Evolutionary conservation across 768 basidiomycete genomes (phyloP).

Genomic region (Asterophora parasitica): DNA sequence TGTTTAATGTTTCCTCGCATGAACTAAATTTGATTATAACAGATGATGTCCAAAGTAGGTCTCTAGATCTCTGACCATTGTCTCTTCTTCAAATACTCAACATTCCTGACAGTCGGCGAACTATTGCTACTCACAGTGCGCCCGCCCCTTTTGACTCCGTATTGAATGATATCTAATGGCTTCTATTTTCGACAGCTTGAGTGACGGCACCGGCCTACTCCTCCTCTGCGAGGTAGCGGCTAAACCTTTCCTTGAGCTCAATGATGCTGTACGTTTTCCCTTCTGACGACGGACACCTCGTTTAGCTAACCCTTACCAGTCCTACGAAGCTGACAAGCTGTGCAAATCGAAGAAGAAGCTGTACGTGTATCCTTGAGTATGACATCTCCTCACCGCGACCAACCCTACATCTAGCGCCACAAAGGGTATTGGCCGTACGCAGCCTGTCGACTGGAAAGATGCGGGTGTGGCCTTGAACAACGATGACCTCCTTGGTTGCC

Average conservation of each 20-base stretch:
- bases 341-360: conserved; percentile 38
- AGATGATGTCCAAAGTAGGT: conserved; percentile 63
- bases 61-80: not conserved
- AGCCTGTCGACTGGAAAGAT: conserved; percentile 55
- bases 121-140: conserved; percentile 49
- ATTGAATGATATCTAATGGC: conserved; percentile 1
- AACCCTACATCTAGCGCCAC: conserved; percentile 35
- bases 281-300: not conserved
- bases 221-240: conserved; percentile 59
- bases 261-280: conserved; percentile 27
- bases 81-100: not conserved
- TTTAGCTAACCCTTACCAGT: conserved; percentile 14
- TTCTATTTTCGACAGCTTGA: conserved; percentile 30
- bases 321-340: conserved; percentile 45
- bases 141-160: not conserved
- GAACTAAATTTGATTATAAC: conserved; percentile 3
- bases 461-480: conserved; percentile 46
- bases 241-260: conserved; percentile 49
- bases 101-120: conserved; percentile 40
- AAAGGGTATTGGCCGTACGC: conserved; percentile 48
- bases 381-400: not conserved
- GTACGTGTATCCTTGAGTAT: conserved; percentile 23
- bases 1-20: not conserved
- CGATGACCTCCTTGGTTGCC: conserved; percentile 45
- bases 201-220: conserved; percentile 47